Percentiles rank a stretch among this genome's conserved stretches.
Conservation (phyloP, 768 basidiomycete species). For the Pulveroboletus ravenelii region DNA sequence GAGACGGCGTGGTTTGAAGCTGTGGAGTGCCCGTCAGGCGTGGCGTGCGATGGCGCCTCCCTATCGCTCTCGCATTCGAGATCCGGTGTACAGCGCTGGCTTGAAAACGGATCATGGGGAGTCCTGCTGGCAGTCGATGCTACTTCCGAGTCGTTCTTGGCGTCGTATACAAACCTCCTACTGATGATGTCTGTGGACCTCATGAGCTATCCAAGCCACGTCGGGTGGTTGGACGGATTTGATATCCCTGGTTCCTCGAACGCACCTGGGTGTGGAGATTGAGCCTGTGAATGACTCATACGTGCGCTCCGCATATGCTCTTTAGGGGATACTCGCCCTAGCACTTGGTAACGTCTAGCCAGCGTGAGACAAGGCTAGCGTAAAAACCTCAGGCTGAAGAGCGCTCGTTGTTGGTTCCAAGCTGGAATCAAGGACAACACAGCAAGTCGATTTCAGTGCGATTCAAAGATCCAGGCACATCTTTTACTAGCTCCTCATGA, state of each 20-base stretch:
- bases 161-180: constrained; percentile 1
- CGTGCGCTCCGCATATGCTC: not conserved
- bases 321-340: not conserved
- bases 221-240: not conserved
- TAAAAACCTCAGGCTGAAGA: not conserved
- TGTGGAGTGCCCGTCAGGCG: not conserved
- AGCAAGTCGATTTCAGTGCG: not conserved
- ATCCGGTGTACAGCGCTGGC: not conserved
- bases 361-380: not conserved
- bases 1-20: not conserved
- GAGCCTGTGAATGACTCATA: constrained; percentile 11
- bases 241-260: not conserved
- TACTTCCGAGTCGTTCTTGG: constrained; percentile 6
- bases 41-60: not conserved
- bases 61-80: constrained; percentile 15
- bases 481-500: not conserved
- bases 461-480: not conserved
- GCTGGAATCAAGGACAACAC: not conserved
- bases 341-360: not conserved
- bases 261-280: constrained; percentile 11
- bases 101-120: constrained; percentile 1
- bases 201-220: constrained; percentile 6
- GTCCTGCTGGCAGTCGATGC: not conserved
- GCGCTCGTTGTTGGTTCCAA: not conserved
- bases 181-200: constrained; percentile 1